Evolutionary conservation across 306 rosid species (phyloP).

Genomic region (Fragaria nilgerrensis): DNA sequence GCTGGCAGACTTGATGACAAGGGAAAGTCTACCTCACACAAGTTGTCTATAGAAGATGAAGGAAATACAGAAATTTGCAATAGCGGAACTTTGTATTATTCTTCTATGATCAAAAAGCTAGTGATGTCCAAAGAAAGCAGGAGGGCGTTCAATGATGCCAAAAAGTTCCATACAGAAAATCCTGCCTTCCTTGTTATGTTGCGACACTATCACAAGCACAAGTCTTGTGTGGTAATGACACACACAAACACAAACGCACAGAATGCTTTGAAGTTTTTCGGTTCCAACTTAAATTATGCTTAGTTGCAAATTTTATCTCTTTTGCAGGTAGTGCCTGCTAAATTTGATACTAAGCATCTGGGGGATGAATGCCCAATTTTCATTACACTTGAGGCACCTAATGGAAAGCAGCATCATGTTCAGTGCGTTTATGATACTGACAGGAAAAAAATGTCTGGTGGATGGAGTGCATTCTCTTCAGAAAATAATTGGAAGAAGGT

Average conservation of each 20-base stretch:
- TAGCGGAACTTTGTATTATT: not conserved
- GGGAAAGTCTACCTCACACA: not conserved
- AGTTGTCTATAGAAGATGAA: not conserved
- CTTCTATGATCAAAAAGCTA: not conserved
- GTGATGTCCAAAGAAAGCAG: not conserved
- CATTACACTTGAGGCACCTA: conserved; percentile 19
- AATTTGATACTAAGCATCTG: conserved; percentile 25
- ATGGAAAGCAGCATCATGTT: conserved; percentile 23
- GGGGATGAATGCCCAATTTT: not conserved
- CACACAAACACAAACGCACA: not conserved
- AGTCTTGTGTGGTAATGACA: conserved; percentile 1
- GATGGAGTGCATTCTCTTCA: conserved; percentile 20
- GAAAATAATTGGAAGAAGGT: conserved; percentile 23
- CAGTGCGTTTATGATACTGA: not conserved
- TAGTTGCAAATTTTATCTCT: not conserved
- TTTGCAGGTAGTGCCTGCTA: conserved; percentile 35
- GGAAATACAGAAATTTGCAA: not conserved
- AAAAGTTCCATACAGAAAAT: conserved; percentile 7
- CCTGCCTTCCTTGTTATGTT: conserved; percentile 19
- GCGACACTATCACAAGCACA: not conserved
- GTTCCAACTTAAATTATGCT: not conserved
- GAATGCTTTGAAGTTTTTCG: not conserved
- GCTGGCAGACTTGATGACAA: not conserved
- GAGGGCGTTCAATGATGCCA: conserved; percentile 16
- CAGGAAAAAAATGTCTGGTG: not conserved